Percentiles rank a stretch among this genome's conserved stretches.
Conservation (phyloP, 495 filamentous ascomycete species). For the Daldinia decipiens region DNA sequence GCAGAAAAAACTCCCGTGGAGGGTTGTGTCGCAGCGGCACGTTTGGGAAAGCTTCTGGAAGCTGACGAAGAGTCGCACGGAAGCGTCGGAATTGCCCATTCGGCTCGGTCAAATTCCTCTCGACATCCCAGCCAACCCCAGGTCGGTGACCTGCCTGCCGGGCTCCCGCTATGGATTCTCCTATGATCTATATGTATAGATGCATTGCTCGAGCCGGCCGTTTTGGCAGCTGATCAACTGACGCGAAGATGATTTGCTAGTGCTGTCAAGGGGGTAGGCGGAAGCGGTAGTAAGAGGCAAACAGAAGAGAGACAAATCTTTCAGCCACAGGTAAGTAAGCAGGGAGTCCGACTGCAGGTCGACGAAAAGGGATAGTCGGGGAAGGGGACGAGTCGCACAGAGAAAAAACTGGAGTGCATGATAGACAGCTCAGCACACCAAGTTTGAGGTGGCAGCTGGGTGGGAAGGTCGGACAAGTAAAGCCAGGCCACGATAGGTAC, state of each 20-base stretch:
- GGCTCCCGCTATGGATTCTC: conserved; percentile 15
- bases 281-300: conserved; percentile 21
- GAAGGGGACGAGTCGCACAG: conserved; percentile 41
- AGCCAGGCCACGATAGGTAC: conserved; percentile 6
- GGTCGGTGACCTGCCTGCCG: conserved; percentile 5
- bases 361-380: conserved; percentile 44
- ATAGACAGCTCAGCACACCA: conserved; percentile 47
- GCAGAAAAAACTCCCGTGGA: conserved; percentile 31
- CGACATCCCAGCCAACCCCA: conserved; percentile 10
- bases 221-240: conserved; percentile 46
- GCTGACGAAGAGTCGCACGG: conserved; percentile 18
- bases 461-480: conserved; percentile 35
- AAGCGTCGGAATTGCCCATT: conserved; percentile 32
- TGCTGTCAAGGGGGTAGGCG: conserved; percentile 7
- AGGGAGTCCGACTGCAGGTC: conserved; percentile 43
- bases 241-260: conserved; percentile 37
- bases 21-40: conserved; percentile 32
- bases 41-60: conserved; percentile 47
- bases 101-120: conserved; percentile 24
- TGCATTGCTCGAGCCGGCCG: conserved; percentile 31
- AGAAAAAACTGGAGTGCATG: conserved; percentile 45
- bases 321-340: conserved; percentile 35
- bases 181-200: conserved; percentile 37
- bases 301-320: conserved; percentile 39
- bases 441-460: conserved; percentile 14